Evolutionary conservation across 345 rosid genomes (phyloP).

Genomic region (Dimocarpus longan): DNA sequence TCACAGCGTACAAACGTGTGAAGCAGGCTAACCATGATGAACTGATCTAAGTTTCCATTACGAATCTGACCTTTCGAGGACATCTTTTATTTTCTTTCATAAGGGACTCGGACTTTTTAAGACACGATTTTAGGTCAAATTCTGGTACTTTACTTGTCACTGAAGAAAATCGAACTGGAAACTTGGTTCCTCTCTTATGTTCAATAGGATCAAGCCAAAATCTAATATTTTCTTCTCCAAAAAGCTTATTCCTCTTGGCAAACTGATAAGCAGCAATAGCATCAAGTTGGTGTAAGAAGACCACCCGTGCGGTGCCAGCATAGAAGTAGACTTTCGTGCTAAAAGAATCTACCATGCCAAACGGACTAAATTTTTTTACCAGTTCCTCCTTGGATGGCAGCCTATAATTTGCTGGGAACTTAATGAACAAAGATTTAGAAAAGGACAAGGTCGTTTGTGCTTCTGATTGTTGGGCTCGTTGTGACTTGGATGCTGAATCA

Average conservation of each 20-base stretch:
- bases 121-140: constrained; percentile 26
- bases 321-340: constrained; percentile 26
- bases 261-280: constrained; percentile 34
- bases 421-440: constrained; percentile 29
- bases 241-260: constrained; percentile 35
- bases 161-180: background rate
- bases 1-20: background rate
- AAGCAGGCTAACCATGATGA: background rate
- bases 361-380: constrained; percentile 30
- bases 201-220: constrained; percentile 31
- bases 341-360: constrained; percentile 28
- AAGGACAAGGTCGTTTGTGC: background rate
- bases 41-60: constrained; percentile 21
- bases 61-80: constrained; percentile 25
- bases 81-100: constrained; percentile 14
- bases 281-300: constrained; percentile 30
- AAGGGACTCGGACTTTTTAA: constrained; percentile 13
- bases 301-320: constrained; percentile 32
- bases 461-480: constrained; percentile 15
- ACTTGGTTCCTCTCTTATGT: constrained; percentile 18
- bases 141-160: background rate
- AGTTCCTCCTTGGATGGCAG: constrained; percentile 34
- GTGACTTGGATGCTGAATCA: constrained; percentile 14
- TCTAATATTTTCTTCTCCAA: constrained; percentile 22
- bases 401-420: constrained; percentile 29